Conservation (phyloP, 2,329 filamentous ascomycete species). For the Juglanconis juglandina region DNA sequence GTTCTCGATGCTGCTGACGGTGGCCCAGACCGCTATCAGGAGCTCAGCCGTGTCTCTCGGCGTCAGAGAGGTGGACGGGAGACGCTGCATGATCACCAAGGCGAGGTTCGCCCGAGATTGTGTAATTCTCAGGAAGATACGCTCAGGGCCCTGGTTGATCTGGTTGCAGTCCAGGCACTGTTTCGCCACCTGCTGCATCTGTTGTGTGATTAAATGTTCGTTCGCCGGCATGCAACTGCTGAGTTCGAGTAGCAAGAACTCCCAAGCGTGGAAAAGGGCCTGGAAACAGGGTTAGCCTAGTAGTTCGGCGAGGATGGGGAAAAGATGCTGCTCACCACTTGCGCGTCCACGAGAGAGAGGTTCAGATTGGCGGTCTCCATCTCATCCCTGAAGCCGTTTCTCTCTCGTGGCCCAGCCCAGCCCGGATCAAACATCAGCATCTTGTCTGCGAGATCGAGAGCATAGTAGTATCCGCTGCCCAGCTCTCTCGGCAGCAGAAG, state of each 20-base stretch:
- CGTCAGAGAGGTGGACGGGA: constrained; percentile 58
- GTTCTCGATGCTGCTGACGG: constrained; percentile 51
- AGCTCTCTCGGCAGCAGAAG: constrained; percentile 61
- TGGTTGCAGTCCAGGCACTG: constrained; percentile 79
- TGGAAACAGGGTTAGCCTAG: constrained; percentile 28
- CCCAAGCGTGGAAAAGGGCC: constrained; percentile 85
- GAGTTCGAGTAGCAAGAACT: constrained; percentile 80
- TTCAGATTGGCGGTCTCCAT: constrained; percentile 87
- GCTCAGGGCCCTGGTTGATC: constrained; percentile 67
- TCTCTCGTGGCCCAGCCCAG: constrained; percentile 65
- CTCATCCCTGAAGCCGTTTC: constrained; percentile 74
- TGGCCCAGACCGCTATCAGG: constrained; percentile 47
- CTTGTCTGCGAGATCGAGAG: constrained; percentile 69
- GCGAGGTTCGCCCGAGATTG: constrained; percentile 76
- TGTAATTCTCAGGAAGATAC: constrained; percentile 76
- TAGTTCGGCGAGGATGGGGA: background rate
- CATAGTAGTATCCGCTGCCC: constrained; percentile 80
- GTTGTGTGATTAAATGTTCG: constrained; percentile 56
- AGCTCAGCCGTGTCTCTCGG: constrained; percentile 51
- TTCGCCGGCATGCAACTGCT: constrained; percentile 57
- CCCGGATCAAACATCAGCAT: constrained; percentile 74
- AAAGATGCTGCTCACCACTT: constrained; percentile 60
- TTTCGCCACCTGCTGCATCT: constrained; percentile 70
- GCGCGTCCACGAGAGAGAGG: constrained; percentile 85
- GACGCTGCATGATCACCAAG: constrained; percentile 75